Evolutionary conservation across 352 stramenopile species (phyloP), one percentile per base, ranked within the genome.

Genomic region (Pythium folliculosum): DNA sequence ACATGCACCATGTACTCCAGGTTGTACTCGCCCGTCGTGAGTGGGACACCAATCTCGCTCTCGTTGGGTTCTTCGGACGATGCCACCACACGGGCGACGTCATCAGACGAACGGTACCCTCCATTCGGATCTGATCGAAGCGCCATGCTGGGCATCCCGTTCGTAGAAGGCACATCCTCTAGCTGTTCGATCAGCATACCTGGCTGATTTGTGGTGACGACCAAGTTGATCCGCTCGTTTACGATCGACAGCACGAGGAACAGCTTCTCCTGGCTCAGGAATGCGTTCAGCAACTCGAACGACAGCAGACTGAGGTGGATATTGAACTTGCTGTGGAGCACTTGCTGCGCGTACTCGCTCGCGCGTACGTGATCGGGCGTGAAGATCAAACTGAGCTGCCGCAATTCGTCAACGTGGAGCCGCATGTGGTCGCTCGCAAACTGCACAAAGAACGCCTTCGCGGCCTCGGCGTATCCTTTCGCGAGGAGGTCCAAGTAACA

Each of bases 241-340:
- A 95, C 75, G 35, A 95, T 90, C 16, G 82, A 69, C 2, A 95
- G 72, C 54, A 93, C 54, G 30, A 93, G 40, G 38, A 95, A 95
- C 40, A 93, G 82, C 60, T 86, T 75, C 62, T 87, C 79, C 40
- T 94, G 81, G 52, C 82, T 88, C 58, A 95, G 71, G 61, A 95
- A 93, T 47, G 77, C 77, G 63, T 92, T 86, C 17, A 95, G 78
- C 59, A 95, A 72, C 73, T 95, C 80, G 52, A 95, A 95, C 13
- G 85, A 89, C 13, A 95, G 75, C 76, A 95, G 71, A 60, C 85
- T 94, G 53, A 95, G 70, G 67, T 92, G 77, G 19, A 94, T 72
- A 30, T 91, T 89, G 63, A 95, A 95, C 73, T 94, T 95, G 79
- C 77, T 87, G 53, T 88, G 85, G 32, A 94, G 65, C 25, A 93